Base-by-base conservation (phyloP, 768 basidiomycete species). In the Leccinum barrowsii region DNA sequence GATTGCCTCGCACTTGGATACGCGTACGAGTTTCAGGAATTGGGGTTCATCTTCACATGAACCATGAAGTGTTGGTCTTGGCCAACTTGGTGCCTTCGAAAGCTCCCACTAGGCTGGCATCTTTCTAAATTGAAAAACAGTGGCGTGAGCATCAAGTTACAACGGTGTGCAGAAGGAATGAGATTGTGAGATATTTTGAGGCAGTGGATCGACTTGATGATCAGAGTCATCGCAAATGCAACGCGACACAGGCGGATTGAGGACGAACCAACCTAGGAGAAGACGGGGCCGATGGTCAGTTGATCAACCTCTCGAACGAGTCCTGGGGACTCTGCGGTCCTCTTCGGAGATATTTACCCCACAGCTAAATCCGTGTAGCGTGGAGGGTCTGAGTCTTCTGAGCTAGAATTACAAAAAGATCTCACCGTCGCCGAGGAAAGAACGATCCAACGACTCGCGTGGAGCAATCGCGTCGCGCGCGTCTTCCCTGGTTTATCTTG, bases 21-120 rank as follows among this genome's bases (percentile, higher is more conserved):
- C 44, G 48, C 12, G 32, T 32, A 54, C 48, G 48, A n/a, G 32
- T 46, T 46, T 47, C 58, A 37, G 17, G 24, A 30, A 5, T 32
- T 50, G 8, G 48, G 50, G 8, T 12, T 15, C 22, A 26, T 19
- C 48, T 54, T 59, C 59, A 50, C 59, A 60, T 54, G 59, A 28
- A 40, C 15, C 40, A 59, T 28, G 50, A 22, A 22, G 11, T 50
- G 30, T 28, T 17, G 11, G 7, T 24, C 34, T 37, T 51, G 21
- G 53, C 15, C 19, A 15, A 11, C 26, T 30, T 37, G 10, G 24
- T 42, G 4, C 40, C 17, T 42, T n/a, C 8, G 10, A n/a, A 42
- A 42, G 37, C 40, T 40, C 40, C n/a, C n/a, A n/a, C n/a, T 42
- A 28, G 26, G 26, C 26, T n/a, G 40, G 40, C n/a, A 42, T 42